Percentiles rank a stretch among this genome's conserved stretches.
Conservation (phyloP, 345 rosid genomes). For the Ricinus communis region DNA sequence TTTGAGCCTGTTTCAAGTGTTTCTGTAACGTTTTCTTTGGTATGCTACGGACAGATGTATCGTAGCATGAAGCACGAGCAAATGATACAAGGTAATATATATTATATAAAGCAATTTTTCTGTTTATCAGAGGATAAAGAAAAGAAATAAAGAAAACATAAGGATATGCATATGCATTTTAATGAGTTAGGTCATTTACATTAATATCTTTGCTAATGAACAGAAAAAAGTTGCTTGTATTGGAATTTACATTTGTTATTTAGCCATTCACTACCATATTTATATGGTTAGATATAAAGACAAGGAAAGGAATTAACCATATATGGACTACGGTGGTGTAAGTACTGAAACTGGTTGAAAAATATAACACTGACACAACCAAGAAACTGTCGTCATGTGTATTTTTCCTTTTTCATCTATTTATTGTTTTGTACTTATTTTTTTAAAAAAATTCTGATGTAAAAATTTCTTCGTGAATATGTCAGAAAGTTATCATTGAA, state of each 20-base stretch:
- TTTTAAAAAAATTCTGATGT: background rate
- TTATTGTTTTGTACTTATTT: background rate
- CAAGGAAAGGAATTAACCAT: background rate
- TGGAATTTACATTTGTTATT: background rate
- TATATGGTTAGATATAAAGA: background rate
- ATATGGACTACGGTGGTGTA: background rate
- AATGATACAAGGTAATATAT: slow-evolving; percentile 58
- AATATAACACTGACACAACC: slow-evolving; percentile 4
- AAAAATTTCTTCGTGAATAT: background rate
- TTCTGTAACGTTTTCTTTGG: background rate
- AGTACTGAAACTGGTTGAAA: background rate
- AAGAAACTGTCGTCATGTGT: background rate
- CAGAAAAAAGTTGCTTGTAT: background rate
- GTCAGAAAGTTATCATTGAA: slow-evolving; percentile 13
- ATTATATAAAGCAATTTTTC: background rate
- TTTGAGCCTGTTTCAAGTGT: background rate
- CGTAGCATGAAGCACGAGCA: slow-evolving; percentile 69
- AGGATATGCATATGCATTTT: no score
- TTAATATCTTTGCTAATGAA: background rate
- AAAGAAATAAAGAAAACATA: no score
- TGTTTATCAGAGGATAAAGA: no score
- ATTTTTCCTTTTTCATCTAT: background rate
- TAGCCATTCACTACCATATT: background rate
- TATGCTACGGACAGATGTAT: slow-evolving; percentile 49
- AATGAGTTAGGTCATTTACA: background rate